These are phyloP conservation scores for Arthrocladium fulminans DNA, from an alignment of 2,329 filamentous ascomycete species.

Conservation along the genomic window DNA sequence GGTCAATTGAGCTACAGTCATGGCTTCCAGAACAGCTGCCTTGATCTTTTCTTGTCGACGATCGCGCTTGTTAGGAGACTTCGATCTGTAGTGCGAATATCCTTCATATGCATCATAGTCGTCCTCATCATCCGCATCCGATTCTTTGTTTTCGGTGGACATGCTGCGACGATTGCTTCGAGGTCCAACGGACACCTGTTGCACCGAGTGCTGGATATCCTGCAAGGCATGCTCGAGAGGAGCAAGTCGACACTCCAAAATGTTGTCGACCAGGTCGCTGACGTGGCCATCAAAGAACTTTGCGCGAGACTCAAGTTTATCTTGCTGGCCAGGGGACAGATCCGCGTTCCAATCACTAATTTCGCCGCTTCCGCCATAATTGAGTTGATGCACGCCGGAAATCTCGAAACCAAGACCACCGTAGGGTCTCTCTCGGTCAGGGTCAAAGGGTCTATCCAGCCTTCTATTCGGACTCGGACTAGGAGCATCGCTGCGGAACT, in stretches of 20 bases:
- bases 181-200: slow-evolving; percentile 47
- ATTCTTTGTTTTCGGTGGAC: slow-evolving; percentile 62
- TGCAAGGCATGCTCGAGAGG: slow-evolving; percentile 74
- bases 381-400: slow-evolving; percentile 48
- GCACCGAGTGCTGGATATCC: slow-evolving; percentile 63
- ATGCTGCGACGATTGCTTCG: slow-evolving; percentile 56
- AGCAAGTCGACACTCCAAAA: slow-evolving; percentile 66
- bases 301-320: slow-evolving; percentile 70
- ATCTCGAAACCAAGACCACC: slow-evolving; percentile 40
- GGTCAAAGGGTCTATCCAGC: slow-evolving; percentile 7
- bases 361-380: slow-evolving; percentile 42
- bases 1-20: slow-evolving; percentile 29
- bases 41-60: slow-evolving; percentile 54
- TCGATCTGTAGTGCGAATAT: slow-evolving; percentile 51
- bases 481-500: slow-evolving; percentile 59
- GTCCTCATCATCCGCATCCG: slow-evolving; percentile 91
- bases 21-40: slow-evolving; percentile 55
- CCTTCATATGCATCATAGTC: slow-evolving; percentile 50
- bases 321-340: slow-evolving; percentile 72
- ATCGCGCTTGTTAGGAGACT: slow-evolving; percentile 65
- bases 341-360: slow-evolving; percentile 84
- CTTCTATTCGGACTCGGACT: slow-evolving; percentile 57
- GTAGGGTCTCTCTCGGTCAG: slow-evolving; percentile 31
- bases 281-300: slow-evolving; percentile 88
- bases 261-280: slow-evolving; percentile 70